These are phyloP conservation scores for Calocybe gangraenosa DNA, from an alignment of 768 basidiomycete species.

Conservation along the genomic window DNA sequence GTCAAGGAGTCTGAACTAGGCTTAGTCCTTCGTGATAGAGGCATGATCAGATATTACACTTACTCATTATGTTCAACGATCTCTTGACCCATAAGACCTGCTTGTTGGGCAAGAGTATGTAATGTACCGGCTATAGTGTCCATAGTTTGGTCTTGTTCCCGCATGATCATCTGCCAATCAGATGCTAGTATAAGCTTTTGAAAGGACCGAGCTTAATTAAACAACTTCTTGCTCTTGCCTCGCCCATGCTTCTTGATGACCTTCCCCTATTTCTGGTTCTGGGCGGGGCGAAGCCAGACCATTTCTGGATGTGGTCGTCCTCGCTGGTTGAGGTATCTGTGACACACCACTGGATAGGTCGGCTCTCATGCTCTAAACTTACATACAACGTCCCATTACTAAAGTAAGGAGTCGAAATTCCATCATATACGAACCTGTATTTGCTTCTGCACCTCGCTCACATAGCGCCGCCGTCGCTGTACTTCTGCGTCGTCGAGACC, in stretches of 20 bases:
- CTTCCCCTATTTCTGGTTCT: constrained; percentile 34
- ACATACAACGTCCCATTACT: constrained; percentile 26
- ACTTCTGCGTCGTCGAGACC: constrained; percentile 81
- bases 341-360: constrained; percentile 39
- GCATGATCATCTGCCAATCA: constrained; percentile 67
- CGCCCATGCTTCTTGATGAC: constrained; percentile 79
- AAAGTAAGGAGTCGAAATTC: neutral
- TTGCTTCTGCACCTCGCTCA: constrained; percentile 67
- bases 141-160: constrained; percentile 87
- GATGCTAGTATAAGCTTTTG: neutral
- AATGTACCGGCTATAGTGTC: constrained; percentile 85
- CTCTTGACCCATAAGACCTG: constrained; percentile 91
- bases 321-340: constrained; percentile 16
- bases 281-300: constrained; percentile 31
- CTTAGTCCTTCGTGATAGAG: too few species aligned
- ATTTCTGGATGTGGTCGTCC: constrained; percentile 22
- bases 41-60: constrained; percentile 8
- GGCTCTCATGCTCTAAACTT: constrained; percentile 73
- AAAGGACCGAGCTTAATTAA: neutral
- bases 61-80: constrained; percentile 91
- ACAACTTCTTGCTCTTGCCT: constrained; percentile 77
- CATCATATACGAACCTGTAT: constrained; percentile 55
- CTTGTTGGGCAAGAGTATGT: constrained; percentile 81
- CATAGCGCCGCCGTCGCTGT: constrained; percentile 68
- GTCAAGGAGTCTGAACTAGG: constrained; percentile 60